Evolutionary conservation across 1,284 basidiomycete genomes (phyloP), one percentile per base, ranked within the genome.

Genomic region (Pseudozyma sp.): DNA sequence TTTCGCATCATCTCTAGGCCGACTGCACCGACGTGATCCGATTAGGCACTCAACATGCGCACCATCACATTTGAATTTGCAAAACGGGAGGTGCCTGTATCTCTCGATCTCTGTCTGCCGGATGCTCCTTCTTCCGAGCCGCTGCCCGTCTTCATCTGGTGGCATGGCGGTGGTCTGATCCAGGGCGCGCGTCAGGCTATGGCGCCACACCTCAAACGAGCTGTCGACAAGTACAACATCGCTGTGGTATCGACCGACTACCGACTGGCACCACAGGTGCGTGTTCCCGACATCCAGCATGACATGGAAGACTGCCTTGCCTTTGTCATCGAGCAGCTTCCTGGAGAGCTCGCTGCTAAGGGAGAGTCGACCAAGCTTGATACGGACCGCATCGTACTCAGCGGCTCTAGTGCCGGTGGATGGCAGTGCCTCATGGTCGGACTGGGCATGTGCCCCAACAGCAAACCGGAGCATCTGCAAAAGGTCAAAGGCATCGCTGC

Each of bases 221-320:
- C 75, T 8, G 68, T 68, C 29, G 67, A 77, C 52, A 71, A 67
- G 46, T 70, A 60, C 53, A 54, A 56, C 50, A 64, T 77, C 37
- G 72, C 72, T 3, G 60, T 75, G 9, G 54, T 77, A 9, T 70
- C 66, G 9, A 62, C 72, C 46, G 75, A 77, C 72, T 77, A 77
- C 44, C 59, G 75, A 4, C 60, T 77, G 1, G 72, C 72, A 4
- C 75, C 75, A 13, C 75, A 77, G 43, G 68, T 68, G 5, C 60
- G 75, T 7, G 62, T 75, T 1, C 61, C 68, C 47, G 65, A 67
- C 16, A 75, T 77, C 34, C 68, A 61, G 35, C 53, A 71, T 13
- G 75, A 77, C 17, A 65, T 77, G 54, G 59, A 50, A 7, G 75
- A 75, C 51, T 66, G 64, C 31, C 49, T 77, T 8, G 51, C 56